These are phyloP conservation scores for Neopestalotiopsis rosae DNA, from an alignment of 2,329 filamentous ascomycete species.

Conservation along the genomic window DNA sequence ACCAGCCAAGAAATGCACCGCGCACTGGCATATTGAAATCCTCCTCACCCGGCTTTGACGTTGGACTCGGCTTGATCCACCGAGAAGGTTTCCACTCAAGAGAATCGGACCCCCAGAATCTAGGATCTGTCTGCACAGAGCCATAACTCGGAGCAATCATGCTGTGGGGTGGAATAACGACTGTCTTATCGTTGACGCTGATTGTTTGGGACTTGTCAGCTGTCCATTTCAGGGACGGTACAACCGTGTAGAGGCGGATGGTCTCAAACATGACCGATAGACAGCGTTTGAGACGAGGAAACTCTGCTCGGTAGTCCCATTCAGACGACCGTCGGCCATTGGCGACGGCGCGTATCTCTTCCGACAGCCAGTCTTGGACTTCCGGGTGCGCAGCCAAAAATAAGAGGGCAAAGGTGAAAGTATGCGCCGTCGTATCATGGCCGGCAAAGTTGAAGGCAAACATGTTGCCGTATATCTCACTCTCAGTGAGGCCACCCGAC, in stretches of 20 bases:
- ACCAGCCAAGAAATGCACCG: slow-evolving; percentile 27
- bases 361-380: slow-evolving; percentile 25
- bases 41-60: slow-evolving; percentile 10
- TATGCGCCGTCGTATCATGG: slow-evolving; percentile 34
- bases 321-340: slow-evolving; percentile 13
- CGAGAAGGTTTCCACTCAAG: slow-evolving; percentile 31
- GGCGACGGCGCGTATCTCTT: slow-evolving; percentile 21
- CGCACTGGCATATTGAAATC: slow-evolving; percentile 18
- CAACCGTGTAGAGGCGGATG: slow-evolving; percentile 9
- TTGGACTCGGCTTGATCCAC: slow-evolving; percentile 23
- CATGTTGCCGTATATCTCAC: slow-evolving; percentile 29
- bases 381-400: slow-evolving; percentile 28
- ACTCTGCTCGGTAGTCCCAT: slow-evolving; percentile 24
- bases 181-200: background rate
- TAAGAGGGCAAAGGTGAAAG: slow-evolving; percentile 25
- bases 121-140: slow-evolving; percentile 31
- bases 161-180: slow-evolving; percentile 24
- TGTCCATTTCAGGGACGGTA: background rate
- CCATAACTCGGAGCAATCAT: slow-evolving; percentile 28
- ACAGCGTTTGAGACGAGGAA: slow-evolving; percentile 28
- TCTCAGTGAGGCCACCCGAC: slow-evolving; percentile 17
- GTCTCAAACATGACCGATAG: slow-evolving; percentile 26
- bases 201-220: slow-evolving; percentile 6
- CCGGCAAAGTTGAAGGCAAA: slow-evolving; percentile 38
- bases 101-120: slow-evolving; percentile 32